Evolutionary conservation across 306 rosid genomes (phyloP).

Genomic region (Medicago lupulina): DNA sequence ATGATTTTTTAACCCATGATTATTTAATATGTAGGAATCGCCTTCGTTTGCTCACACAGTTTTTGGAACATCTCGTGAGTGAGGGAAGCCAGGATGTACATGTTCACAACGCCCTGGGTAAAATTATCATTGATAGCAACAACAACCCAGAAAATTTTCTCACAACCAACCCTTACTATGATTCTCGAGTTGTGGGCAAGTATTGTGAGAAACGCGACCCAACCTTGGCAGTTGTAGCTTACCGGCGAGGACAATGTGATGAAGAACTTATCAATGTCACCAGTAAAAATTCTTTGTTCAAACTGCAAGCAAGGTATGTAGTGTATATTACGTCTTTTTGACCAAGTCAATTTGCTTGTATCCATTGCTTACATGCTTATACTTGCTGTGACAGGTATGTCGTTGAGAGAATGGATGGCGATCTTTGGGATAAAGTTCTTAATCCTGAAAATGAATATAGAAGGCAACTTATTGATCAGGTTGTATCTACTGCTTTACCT

Average conservation of each 20-base stretch:
- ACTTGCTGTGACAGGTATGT: slow-evolving; percentile 75
- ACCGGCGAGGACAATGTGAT: slow-evolving; percentile 97
- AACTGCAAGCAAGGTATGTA: slow-evolving; percentile 97
- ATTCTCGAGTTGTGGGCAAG: slow-evolving; percentile 99
- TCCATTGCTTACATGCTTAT: slow-evolving; percentile 40
- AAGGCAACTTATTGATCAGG: slow-evolving; percentile 99
- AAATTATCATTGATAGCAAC: slow-evolving; percentile 97
- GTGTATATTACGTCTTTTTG: slow-evolving; percentile 29
- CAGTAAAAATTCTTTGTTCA: slow-evolving; percentile 92
- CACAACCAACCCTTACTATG: slow-evolving; percentile 96
- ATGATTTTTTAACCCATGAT: slow-evolving; percentile 31
- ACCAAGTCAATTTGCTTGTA: slow-evolving; percentile 12
- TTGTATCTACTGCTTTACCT: slow-evolving; percentile 98
- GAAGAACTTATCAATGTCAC: slow-evolving; percentile 95
- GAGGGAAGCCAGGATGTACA: slow-evolving; percentile 99
- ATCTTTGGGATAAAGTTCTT: slow-evolving; percentile 94
- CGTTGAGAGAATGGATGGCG: slow-evolving; percentile 97
- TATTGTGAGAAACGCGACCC: slow-evolving; percentile 99
- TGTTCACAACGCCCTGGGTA: slow-evolving; percentile 97
- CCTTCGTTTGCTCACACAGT: slow-evolving; percentile 91
- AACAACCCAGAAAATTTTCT: slow-evolving; percentile 99
- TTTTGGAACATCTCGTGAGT: slow-evolving; percentile 99
- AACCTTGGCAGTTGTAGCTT: slow-evolving; percentile 96
- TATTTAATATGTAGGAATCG: slow-evolving; percentile 71
- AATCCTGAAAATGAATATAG: slow-evolving; percentile 86